Evolutionary conservation across 1,139 yeast genomes (phyloP).

Genomic region (Eremothecium coryli): DNA sequence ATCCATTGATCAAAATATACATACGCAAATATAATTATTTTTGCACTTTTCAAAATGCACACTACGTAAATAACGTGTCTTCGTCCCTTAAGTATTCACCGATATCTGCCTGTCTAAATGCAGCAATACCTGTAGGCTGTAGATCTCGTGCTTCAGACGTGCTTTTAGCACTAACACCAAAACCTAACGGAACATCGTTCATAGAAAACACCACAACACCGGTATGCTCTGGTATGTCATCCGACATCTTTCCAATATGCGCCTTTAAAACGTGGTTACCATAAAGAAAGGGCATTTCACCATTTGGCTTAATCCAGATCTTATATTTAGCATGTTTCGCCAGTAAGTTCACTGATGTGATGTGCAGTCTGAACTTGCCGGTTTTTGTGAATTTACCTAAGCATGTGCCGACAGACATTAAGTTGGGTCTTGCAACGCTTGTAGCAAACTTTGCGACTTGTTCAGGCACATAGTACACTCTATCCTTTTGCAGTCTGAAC

Average conservation of each 20-base stretch:
- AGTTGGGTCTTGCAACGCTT: slow-evolving; percentile 74
- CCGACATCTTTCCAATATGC: slow-evolving; percentile 92
- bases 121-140: slow-evolving; percentile 90
- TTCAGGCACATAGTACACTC: slow-evolving; percentile 89
- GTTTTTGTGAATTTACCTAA: slow-evolving; percentile 96
- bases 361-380: slow-evolving; percentile 89
- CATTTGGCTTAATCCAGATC: slow-evolving; percentile 92
- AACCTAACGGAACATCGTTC: slow-evolving; percentile 90
- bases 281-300: slow-evolving; percentile 96
- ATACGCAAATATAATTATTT: no score
- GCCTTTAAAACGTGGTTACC: slow-evolving; percentile 97
- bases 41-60: no score
- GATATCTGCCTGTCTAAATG: slow-evolving; percentile 94
- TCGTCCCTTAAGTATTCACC: slow-evolving; percentile 98
- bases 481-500: slow-evolving; percentile 88
- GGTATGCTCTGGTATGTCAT: slow-evolving; percentile 96
- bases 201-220: slow-evolving; percentile 87
- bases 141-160: slow-evolving; percentile 81
- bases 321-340: slow-evolving; percentile 88
- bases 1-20: no score
- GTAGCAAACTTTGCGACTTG: slow-evolving; percentile 80
- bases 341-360: slow-evolving; percentile 76
- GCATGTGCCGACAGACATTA: slow-evolving; percentile 90
- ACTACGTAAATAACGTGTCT: slow-evolving; percentile 80
- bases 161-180: slow-evolving; percentile 89